Base-by-base conservation (phyloP, 2,329 filamentous ascomycete species). In the Xylaria digitata region DNA sequence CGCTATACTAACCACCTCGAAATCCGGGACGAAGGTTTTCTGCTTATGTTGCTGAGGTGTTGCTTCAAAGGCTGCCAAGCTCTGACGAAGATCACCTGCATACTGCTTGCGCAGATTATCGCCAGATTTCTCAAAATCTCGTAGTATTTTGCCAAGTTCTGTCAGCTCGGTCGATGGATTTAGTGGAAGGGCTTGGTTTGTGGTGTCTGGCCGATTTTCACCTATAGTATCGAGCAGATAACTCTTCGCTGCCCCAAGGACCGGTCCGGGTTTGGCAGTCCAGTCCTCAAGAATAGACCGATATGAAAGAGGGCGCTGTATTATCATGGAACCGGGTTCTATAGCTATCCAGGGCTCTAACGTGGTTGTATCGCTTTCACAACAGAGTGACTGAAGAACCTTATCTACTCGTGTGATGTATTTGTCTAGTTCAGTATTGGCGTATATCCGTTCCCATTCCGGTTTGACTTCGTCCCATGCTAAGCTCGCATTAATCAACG, bases 91-190 rank as follows among this genome's bases (percentile, higher is more conserved):
- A 52, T 74, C 70, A 7, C 26, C 59, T 1, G 75, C 80, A 66
- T 85, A 84, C 2, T 75, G 74, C 34, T 73, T 72, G 2, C 82
- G 78, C 2, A 84, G 75, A 1, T 42, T 6, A 5, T 77, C 77
- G 1, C 66, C 34, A 13, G 78, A 79, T 5, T 68, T 66, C 3
- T 66, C 55, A 9, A 82, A 73, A 0, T 54, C 42, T 3, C 63
- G 26, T 5, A 83, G 64, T 40, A 83, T 81, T 2, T 52, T 7
- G 9, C 66, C 70, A 15, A 80, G 72, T 61, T 78, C 74, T 0
- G 21, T 49, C 8, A 58, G 30, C 37, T 73, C 70, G 2, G n/a
- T 7, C 3, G 55, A 13, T 11, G 7, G 7, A 1, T 19, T 30
- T 3, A 23, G 9, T 6, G 1, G 19, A 1, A 1, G 8, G 15